Evolutionary conservation across 805 yeast genomes (phyloP).

Genomic region (Saccharomycopsis sp.): DNA sequence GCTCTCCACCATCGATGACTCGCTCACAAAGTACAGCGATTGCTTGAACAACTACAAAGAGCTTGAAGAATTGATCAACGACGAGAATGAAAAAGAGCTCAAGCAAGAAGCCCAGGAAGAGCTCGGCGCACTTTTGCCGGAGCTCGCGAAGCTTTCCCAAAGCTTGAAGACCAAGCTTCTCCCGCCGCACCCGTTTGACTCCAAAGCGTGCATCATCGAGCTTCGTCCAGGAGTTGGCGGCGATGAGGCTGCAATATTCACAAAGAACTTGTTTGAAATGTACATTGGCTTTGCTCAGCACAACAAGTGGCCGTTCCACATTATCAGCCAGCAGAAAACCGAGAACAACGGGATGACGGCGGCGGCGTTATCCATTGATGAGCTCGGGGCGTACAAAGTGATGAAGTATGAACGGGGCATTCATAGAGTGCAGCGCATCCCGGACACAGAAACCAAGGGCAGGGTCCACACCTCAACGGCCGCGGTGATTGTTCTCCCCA

Average conservation of each 20-base stretch:
- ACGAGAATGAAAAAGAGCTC: constrained; percentile 43
- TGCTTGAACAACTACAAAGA: constrained; percentile 29
- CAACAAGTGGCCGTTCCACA: constrained; percentile 56
- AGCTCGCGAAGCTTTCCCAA: constrained; percentile 33
- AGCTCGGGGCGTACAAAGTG: constrained; percentile 65
- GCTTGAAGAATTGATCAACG: constrained; percentile 29
- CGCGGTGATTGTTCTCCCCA: constrained; percentile 89
- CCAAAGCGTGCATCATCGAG: constrained; percentile 72
- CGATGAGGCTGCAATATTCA: constrained; percentile 80
- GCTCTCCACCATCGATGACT: constrained; percentile 36
- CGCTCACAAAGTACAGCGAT: constrained; percentile 31
- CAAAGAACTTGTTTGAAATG: constrained; percentile 75
- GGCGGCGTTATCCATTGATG: constrained; percentile 66
- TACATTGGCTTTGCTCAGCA: constrained; percentile 60
- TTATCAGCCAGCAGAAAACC: constrained; percentile 49
- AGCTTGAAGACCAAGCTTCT: constrained; percentile 50
- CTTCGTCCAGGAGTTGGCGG: constrained; percentile 96
- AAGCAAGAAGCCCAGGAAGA: constrained; percentile 57
- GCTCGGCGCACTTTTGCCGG: constrained; percentile 37
- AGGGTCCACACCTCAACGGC: constrained; percentile 94
- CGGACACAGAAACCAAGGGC: constrained; percentile 89
- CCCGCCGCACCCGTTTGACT: constrained; percentile 71
- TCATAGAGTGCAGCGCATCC: constrained; percentile 90
- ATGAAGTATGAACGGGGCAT: constrained; percentile 88
- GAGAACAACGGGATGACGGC: constrained; percentile 64